phyloP scores from a whole-genome alignment of 495 filamentous ascomycete species.

The Tetracladium setigerum region DNA sequence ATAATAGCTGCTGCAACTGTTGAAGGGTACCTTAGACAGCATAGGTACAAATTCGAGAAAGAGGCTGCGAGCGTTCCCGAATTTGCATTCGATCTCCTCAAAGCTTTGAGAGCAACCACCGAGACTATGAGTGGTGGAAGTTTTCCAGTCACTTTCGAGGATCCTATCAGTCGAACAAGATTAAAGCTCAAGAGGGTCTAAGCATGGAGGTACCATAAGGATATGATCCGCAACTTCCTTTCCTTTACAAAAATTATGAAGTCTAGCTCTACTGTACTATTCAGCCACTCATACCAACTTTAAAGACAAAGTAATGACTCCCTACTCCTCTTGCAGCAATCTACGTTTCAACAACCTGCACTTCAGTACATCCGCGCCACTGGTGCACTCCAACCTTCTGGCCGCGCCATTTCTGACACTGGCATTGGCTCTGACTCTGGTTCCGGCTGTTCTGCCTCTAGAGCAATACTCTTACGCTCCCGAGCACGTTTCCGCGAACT shows the following conservation, averaged over 20 bases:
- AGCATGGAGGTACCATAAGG: no score
- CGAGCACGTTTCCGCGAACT: conserved; percentile 12
- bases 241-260: no score
- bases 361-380: conserved; percentile 14
- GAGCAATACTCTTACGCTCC: conserved; percentile 23
- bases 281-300: conserved; percentile 12
- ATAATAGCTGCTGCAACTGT: conserved; percentile 21
- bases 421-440: conserved; percentile 8
- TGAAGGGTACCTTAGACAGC: conserved; percentile 14
- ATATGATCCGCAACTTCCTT: no score
- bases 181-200: conserved; percentile 16
- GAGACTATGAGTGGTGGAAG: not conserved
- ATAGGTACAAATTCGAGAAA: conserved; percentile 15
- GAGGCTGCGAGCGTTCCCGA: conserved; percentile 13
- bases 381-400: conserved; percentile 15
- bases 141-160: conserved; percentile 1
- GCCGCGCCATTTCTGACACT: conserved; percentile 4
- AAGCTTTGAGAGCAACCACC: conserved; percentile 13
- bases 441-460: conserved; percentile 8
- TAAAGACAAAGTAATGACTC: conserved; percentile 9
- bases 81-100: conserved; percentile 23
- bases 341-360: conserved; percentile 1
- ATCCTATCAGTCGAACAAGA: conserved; percentile 12
- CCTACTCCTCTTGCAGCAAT: conserved; percentile 9
- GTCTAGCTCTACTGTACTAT: no score